A percentile compares a stretch with the other conserved stretches of the same genome.
Conservation (phyloP, 2,329 filamentous ascomycete genomes). For the Apiospora koreana region DNA sequence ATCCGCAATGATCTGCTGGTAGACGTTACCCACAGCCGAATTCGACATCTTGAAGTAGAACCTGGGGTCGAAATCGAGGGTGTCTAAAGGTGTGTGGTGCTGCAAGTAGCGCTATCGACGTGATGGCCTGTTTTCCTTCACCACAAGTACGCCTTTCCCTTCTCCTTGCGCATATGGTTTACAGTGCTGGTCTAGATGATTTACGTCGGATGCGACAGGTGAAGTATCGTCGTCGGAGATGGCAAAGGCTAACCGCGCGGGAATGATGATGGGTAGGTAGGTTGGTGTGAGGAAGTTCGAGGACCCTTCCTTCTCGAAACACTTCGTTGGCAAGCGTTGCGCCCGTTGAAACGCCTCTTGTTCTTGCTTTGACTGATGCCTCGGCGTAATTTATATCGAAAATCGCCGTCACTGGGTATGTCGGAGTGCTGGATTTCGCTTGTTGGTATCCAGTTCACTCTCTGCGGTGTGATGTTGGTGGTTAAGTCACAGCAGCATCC, state of each 20-base stretch:
- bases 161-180: background rate
- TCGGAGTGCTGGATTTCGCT: background rate
- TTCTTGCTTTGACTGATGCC: background rate
- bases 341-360: background rate
- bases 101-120: background rate
- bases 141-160: background rate
- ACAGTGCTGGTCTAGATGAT: background rate
- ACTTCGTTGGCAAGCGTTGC: background rate
- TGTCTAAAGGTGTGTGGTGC: background rate
- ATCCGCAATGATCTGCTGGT: conserved; percentile 75
- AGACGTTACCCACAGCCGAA: conserved; percentile 70
- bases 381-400: background rate
- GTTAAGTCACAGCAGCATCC: conserved; percentile 4
- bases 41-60: conserved; percentile 54
- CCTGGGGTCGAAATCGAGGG: background rate
- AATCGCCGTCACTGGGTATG: background rate
- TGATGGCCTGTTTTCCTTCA: background rate
- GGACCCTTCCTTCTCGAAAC: background rate
- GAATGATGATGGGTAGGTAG: background rate
- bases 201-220: background rate
- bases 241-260: background rate
- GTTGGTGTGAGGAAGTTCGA: background rate
- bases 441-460: conserved; percentile 1
- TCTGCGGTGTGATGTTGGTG: conserved; percentile 1
- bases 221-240: conserved; percentile 9